Conservation (phyloP, 1,284 basidiomycete species). For the Cronartium quercuum region DNA sequence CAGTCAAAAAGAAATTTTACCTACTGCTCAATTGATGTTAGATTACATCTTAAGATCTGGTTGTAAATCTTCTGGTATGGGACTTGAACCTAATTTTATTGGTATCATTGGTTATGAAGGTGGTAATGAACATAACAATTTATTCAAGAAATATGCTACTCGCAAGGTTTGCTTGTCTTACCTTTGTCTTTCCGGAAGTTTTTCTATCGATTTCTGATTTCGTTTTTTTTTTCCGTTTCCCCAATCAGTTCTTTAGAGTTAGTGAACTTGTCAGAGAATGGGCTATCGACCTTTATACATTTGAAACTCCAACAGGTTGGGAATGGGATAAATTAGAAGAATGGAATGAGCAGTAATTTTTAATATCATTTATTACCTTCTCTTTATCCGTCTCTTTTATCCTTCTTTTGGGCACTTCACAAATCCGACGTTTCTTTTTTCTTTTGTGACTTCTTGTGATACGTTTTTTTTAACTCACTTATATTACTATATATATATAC, state of each 20-base stretch:
- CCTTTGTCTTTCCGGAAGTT: not conserved
- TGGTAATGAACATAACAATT: conserved; percentile 31
- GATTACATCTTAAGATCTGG: conserved; percentile 69
- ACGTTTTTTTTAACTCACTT: no score
- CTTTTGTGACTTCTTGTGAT: no score
- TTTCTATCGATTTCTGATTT: not conserved
- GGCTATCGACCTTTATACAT: conserved; percentile 25
- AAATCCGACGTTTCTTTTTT: not conserved
- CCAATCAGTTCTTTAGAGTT: conserved; percentile 24
- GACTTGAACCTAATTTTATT: conserved; percentile 19
- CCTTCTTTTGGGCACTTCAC: not conserved
- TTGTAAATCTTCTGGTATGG: conserved; percentile 20
- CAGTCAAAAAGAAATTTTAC: conserved; percentile 72
- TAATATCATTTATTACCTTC: no score
- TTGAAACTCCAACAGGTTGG: conserved; percentile 24
- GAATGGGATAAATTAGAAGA: conserved; percentile 33
- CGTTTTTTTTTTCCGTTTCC: not conserved
- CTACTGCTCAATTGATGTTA: conserved; percentile 85
- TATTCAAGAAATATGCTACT: conserved; percentile 35
- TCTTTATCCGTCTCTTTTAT: not conserved
- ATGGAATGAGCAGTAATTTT: no score
- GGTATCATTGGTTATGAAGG: conserved; percentile 19
- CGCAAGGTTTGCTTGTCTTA: conserved; percentile 22
- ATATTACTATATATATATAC: no score
- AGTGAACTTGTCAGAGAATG: conserved; percentile 33